Conservation (phyloP, 768 basidiomycete genomes). For the Rhodotorula paludigena region DNA sequence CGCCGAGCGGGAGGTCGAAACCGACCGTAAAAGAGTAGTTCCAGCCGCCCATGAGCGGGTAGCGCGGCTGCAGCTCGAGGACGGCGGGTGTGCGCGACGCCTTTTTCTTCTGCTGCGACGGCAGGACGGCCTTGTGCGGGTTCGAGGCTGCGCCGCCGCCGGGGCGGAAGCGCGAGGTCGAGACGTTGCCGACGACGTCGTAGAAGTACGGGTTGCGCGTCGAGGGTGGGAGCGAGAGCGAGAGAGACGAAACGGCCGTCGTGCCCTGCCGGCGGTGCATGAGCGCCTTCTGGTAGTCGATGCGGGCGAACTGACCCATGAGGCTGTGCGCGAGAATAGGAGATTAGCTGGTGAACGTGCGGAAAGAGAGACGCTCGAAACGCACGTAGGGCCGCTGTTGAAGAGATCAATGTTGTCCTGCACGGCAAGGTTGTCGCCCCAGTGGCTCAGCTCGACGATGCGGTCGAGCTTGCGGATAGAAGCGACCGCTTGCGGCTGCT, state of each 20-base stretch:
- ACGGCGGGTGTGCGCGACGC: constrained; percentile 52
- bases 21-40: constrained; percentile 93
- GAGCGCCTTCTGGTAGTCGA: constrained; percentile 72
- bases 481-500: constrained; percentile 72
- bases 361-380: no score
- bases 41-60: constrained; percentile 93
- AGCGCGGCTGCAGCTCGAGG: constrained; percentile 80
- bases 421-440: constrained; percentile 91
- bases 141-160: constrained; percentile 24
- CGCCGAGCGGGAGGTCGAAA: constrained; percentile 65
- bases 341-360: neutral
- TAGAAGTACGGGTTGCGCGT: constrained; percentile 80
- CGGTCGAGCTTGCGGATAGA: constrained; percentile 69
- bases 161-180: constrained; percentile 76
- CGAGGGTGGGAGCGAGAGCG: constrained; percentile 75
- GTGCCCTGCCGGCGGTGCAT: constrained; percentile 64
- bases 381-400: constrained; percentile 86
- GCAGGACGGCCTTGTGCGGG: constrained; percentile 1
- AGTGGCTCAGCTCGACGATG: constrained; percentile 86
- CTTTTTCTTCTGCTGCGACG: no score
- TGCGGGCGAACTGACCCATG: constrained; percentile 90
- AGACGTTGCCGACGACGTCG: constrained; percentile 92
- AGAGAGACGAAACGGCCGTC: constrained; percentile 67
- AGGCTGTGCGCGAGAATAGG: constrained; percentile 54
- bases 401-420: constrained; percentile 78